Conservation (phyloP, 495 filamentous ascomycete genomes). For the Melanomma pulvis-pyrius region DNA sequence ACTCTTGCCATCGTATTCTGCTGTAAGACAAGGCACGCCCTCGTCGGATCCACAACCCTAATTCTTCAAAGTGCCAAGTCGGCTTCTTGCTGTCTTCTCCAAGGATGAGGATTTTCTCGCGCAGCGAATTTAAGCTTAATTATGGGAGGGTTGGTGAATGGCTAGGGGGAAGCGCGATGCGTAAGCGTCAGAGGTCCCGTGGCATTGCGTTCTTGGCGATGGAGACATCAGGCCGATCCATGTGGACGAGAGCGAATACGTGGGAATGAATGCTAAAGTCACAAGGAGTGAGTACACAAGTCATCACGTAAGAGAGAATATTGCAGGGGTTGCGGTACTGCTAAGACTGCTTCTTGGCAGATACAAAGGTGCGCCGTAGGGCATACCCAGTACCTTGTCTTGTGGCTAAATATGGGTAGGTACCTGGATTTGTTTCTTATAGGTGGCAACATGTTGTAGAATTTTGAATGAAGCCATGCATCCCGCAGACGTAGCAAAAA, state of each 20-base stretch:
- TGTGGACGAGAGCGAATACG: not conserved
- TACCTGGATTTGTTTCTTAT: too few relatives aligned
- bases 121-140: slow-evolving; percentile 23
- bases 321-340: too few relatives aligned
- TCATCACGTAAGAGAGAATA: too few relatives aligned
- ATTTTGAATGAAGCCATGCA: too few relatives aligned
- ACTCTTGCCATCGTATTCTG: not conserved
- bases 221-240: not conserved
- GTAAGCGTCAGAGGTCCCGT: not conserved
- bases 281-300: not conserved
- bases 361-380: too few relatives aligned
- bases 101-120: not conserved
- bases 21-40: not conserved
- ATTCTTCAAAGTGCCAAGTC: slow-evolving; percentile 22
- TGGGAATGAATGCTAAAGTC: not conserved
- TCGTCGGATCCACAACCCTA: not conserved
- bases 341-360: too few relatives aligned
- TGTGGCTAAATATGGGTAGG: too few relatives aligned
- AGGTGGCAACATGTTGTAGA: too few relatives aligned
- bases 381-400: too few relatives aligned
- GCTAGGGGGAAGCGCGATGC: not conserved
- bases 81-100: slow-evolving; percentile 10
- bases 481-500: too few relatives aligned
- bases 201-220: not conserved
- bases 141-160: slow-evolving; percentile 1